Percentiles rank a stretch among this genome's conserved stretches.
These are phyloP conservation scores for Acacia crassicarpa DNA, from an alignment of 306 rosid species.

Conservation along the genomic window DNA sequence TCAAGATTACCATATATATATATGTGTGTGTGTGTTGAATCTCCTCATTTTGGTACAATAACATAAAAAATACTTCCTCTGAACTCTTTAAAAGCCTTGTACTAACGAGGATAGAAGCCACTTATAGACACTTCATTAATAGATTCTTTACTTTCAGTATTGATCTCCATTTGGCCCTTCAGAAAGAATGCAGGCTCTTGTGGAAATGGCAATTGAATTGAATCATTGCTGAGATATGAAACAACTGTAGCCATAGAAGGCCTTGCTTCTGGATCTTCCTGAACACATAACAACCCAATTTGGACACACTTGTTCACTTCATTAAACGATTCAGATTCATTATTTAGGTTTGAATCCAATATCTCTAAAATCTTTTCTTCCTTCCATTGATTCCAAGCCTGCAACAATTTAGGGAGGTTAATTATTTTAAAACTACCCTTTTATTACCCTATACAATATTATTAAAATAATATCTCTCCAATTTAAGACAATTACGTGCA, in stretches of 20 bases:
- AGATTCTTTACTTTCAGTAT: not conserved
- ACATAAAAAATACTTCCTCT: not conserved
- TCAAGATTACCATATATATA: not conserved
- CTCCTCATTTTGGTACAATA: not conserved
- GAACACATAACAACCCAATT: slow-evolving; percentile 44
- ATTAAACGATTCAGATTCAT: not conserved
- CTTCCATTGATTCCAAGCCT: slow-evolving; percentile 40
- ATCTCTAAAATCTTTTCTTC: slow-evolving; percentile 7
- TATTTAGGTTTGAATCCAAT: not conserved
- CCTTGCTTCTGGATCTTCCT: slow-evolving; percentile 36
- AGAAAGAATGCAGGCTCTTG: slow-evolving; percentile 28
- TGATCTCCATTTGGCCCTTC: not conserved
- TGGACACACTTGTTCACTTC: slow-evolving; percentile 34
- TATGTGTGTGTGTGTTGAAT: too few species aligned
- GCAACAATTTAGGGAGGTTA: not conserved
- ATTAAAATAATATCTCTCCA: not conserved
- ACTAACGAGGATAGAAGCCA: not conserved
- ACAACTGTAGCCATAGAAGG: slow-evolving; percentile 36
- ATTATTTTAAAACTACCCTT: not conserved
- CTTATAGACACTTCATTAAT: not conserved
- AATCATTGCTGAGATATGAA: slow-evolving; percentile 14
- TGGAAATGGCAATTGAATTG: not conserved
- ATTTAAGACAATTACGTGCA: not conserved
- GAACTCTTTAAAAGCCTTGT: not conserved
- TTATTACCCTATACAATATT: not conserved